Conservation (phyloP, 2,329 filamentous ascomycete species). For the Venturia carpophila region DNA sequence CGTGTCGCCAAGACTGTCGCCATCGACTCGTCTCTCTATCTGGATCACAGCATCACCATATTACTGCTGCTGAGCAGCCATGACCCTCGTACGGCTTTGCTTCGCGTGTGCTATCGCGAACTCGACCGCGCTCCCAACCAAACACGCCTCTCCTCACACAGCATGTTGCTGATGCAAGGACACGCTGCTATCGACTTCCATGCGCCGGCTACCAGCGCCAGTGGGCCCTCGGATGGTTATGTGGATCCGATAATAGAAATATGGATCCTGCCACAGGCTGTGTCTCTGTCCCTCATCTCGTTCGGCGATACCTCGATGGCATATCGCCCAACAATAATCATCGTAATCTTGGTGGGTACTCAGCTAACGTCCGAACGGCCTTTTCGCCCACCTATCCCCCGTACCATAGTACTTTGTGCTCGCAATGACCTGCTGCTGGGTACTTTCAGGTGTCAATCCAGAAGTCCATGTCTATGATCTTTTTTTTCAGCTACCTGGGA, state of each 20-base stretch:
- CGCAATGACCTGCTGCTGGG: not conserved
- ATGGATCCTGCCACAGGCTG: not conserved
- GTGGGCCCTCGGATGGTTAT: not conserved
- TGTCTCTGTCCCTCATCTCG: not conserved
- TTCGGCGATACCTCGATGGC: not conserved
- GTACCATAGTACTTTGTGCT: not conserved
- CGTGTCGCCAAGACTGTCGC: no score
- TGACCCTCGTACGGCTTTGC: not conserved
- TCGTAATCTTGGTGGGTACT: not conserved
- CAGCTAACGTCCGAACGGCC: not conserved
- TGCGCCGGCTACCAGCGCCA: not conserved
- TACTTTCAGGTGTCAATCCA: constrained; percentile 5
- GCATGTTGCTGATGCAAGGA: not conserved
- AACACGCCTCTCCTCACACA: not conserved
- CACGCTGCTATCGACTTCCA: not conserved
- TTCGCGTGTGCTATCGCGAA: not conserved
- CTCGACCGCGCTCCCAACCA: not conserved
- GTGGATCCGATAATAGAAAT: not conserved
- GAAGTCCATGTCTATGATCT: not conserved
- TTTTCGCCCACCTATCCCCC: not conserved
- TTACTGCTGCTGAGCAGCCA: not conserved
- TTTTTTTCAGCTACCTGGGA: constrained; percentile 2
- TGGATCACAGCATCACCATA: not conserved
- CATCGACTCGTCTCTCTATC: not conserved
- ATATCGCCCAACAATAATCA: not conserved